Conservation (phyloP, 2,329 filamentous ascomycete genomes). For the Xylaria sp. region DNA sequence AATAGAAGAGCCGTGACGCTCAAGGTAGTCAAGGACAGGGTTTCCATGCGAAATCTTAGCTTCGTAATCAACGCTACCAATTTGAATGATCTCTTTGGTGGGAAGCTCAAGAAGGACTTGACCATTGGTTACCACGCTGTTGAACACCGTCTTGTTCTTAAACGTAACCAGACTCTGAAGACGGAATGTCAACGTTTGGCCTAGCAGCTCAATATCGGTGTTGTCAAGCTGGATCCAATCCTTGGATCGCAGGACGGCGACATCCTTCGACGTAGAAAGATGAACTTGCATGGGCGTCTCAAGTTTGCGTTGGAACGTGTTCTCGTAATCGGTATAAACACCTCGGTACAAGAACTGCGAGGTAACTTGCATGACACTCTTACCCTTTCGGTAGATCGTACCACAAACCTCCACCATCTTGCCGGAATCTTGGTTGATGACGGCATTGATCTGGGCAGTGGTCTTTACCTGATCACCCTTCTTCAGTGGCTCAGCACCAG, state of each 20-base stretch:
- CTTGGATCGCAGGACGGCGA: slow-evolving; percentile 91
- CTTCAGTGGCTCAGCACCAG: slow-evolving; percentile 88
- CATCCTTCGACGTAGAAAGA: slow-evolving; percentile 79
- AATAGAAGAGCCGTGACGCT: slow-evolving; percentile 84
- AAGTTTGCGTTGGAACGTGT: slow-evolving; percentile 96
- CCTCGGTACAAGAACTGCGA: slow-evolving; percentile 98
- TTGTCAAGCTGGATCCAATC: slow-evolving; percentile 89
- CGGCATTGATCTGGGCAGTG: slow-evolving; percentile 91
- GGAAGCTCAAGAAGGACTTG: slow-evolving; percentile 91
- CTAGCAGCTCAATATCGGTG: slow-evolving; percentile 77
- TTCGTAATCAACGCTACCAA: slow-evolving; percentile 95
- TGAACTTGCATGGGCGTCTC: slow-evolving; percentile 94
- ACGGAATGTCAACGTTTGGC: slow-evolving; percentile 93
- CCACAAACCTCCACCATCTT: slow-evolving; percentile 99
- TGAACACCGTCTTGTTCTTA: slow-evolving; percentile 92
- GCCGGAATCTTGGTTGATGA: slow-evolving; percentile 95
- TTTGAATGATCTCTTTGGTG: slow-evolving; percentile 94
- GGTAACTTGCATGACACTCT: slow-evolving; percentile 95
- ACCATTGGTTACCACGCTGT: slow-evolving; percentile 83
- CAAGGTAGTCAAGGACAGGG: slow-evolving; percentile 91
- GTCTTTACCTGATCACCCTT: slow-evolving; percentile 91
- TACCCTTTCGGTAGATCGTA: slow-evolving; percentile 77
- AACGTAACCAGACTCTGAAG: slow-evolving; percentile 86
- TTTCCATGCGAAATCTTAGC: slow-evolving; percentile 89
- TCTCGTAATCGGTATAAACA: slow-evolving; percentile 86